Base-by-base conservation (phyloP, 2,329 filamentous ascomycete species). In the Aspergillus sclerotialis region DNA sequence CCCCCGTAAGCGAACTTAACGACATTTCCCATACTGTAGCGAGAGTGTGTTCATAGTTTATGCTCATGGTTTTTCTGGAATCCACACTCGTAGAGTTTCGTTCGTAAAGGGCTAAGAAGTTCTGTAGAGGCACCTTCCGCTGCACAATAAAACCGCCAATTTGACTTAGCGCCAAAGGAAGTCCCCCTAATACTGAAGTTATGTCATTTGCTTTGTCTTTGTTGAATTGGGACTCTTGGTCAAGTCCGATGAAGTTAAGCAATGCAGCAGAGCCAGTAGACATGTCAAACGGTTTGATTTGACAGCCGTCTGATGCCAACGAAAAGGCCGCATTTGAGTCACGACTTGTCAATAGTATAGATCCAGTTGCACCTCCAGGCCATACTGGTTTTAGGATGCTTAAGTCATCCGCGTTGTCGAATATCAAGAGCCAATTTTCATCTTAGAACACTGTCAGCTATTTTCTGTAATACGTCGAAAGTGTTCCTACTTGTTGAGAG, bases 11-110 rank as follows among this genome's bases (percentile, higher is more conserved):
- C 24, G 26, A 28, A 33, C 35, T 36, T 17, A 42, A 23, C 15
- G 35, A 18, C 32, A 33, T 36, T 14, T 38, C 35, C 39, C 36
- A 42, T 3, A 34, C 35, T 10, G 29, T 42, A 4, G 36, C 32
- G 7, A 38, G 26, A 14, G 29, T 38, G 29, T 28, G 21, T 14
- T 21, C 15, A 14, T 29, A 27, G 27, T 36, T 15, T 17, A 32
- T 36, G 29, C 35, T 32, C 35, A 21, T 32, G 6, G 21, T 32
- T 11, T 27, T 27, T 13, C 33, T 38, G 13, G 32, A 17, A 34
- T 42, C 39, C 12, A 42, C 36, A n/a, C 33, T 36, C 4, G 23
- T 14, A 5, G 35, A 28, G 11, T 32, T 28, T 27, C 26, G 8
- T 9, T 39, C 28, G 29, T 39, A 39, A 14, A 35, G 23, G 10